Base-by-base conservation (phyloP, 2,329 filamentous ascomycete species). In the Conoideocrella luteorostrata region DNA sequence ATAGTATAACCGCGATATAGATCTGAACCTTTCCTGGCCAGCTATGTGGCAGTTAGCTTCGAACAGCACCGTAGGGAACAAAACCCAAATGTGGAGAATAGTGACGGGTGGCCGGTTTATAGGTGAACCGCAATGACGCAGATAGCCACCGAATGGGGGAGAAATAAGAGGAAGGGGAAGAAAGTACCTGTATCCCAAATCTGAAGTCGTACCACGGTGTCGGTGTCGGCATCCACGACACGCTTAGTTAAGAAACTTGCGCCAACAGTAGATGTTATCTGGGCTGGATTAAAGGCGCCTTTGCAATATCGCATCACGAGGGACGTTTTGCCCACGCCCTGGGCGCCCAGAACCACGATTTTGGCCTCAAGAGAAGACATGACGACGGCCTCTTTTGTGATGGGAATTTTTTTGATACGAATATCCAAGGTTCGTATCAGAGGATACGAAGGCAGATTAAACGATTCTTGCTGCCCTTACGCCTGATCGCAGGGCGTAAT, bases 1-100 rank as follows among this genome's bases (percentile, higher is more conserved):
- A 68, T 98, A 98, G 72, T 97, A 97, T 43, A 98, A 80, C 45
- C 90, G 84, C 9, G 88, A 94, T 58, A 98, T 97, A 49, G 86
- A 90, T 55, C 91, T 82, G 64, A 97, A 98, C 45, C 91, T 82
- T 70, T 98, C 91, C 61, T 98, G 91, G 48, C 91, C 91, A 45
- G 91, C 81, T 72, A 61, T 44, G 20, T 17, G 18, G 4, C 20
- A 17, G 46, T 43, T 45, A 43, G 33, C 41, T 30, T 17, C 20
- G 4, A 44, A 47, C n/a, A n/a, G n/a, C n/a, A n/a, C n/a, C n/a
- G n/a, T n/a, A n/a, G n/a, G n/a, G n/a, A n/a, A n/a, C n/a, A n/a
- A n/a, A n/a, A n/a, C n/a, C n/a, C n/a, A n/a, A n/a, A n/a, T n/a
- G n/a, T n/a, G n/a, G n/a, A n/a, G n/a, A n/a, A n/a, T n/a, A n/a